These are phyloP conservation scores for Arxiozyma slooffiae DNA, from an alignment of 1,139 yeast genomes.

Conservation along the genomic window DNA sequence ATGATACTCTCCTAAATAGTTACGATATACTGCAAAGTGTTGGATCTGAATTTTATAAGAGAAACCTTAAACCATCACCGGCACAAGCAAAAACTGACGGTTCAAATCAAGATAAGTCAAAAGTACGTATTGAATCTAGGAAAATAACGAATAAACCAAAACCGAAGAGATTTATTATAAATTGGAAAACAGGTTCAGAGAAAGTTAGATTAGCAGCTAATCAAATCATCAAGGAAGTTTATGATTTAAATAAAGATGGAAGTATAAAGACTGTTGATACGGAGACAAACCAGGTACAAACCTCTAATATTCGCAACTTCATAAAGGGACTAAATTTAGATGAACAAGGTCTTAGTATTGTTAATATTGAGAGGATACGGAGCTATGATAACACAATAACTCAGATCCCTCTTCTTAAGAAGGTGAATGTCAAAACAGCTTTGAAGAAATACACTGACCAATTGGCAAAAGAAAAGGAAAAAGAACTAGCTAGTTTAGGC, in stretches of 20 bases:
- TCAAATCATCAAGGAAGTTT: conserved; percentile 13
- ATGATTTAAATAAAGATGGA: conserved; percentile 22
- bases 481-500: conserved; percentile 26
- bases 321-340: conserved; percentile 22
- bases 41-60: conserved; percentile 1
- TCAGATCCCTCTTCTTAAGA: conserved; percentile 32
- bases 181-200: conserved; percentile 26
- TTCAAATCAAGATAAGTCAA: background rate
- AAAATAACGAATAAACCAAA: background rate
- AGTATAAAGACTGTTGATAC: conserved; percentile 18
- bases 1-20: background rate
- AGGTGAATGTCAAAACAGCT: conserved; percentile 31
- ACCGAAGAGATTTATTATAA: conserved; percentile 13
- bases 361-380: conserved; percentile 16
- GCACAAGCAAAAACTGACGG: background rate
- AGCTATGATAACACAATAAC: conserved; percentile 1
- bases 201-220: conserved; percentile 27
- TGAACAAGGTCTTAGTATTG: conserved; percentile 21
- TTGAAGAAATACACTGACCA: conserved; percentile 35
- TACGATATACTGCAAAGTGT: conserved; percentile 4
- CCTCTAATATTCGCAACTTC: conserved; percentile 17
- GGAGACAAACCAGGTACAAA: conserved; percentile 15
- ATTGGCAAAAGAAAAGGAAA: conserved; percentile 29
- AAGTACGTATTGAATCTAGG: background rate
- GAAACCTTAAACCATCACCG: background rate